Evolutionary conservation across 768 basidiomycete species (phyloP).

Genomic region (Boletus rubescentipes): DNA sequence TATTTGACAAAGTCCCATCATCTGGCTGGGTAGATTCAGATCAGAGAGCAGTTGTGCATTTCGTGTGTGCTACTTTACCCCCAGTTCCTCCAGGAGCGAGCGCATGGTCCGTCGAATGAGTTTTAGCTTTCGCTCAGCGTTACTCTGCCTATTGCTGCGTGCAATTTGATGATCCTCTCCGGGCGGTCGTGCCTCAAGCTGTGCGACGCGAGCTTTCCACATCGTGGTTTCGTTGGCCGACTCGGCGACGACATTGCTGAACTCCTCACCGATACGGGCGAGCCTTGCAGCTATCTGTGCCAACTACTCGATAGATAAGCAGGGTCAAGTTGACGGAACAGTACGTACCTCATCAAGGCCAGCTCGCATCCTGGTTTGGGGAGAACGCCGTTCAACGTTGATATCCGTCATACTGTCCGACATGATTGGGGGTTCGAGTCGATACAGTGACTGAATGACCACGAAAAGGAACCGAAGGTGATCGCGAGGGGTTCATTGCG

Average conservation of each 20-base stretch:
- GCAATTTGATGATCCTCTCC: conserved; percentile 28
- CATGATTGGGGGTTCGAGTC: conserved; percentile 1
- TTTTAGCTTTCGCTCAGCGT: conserved; percentile 29
- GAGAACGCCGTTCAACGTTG: conserved; percentile 10
- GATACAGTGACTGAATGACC: not conserved
- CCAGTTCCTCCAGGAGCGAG: conserved; percentile 43
- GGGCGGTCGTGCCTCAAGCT: conserved; percentile 36
- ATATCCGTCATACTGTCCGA: not conserved
- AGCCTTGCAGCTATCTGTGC: conserved; percentile 29
- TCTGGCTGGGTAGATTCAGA: conserved; percentile 15
- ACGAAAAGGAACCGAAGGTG: conserved; percentile 1
- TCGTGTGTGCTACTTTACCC: conserved; percentile 26
- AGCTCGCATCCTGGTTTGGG: conserved; percentile 17
- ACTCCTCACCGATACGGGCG: conserved; percentile 32
- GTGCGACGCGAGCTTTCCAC: conserved; percentile 31
- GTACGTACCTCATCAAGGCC: conserved; percentile 30
- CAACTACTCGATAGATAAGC: conserved; percentile 10
- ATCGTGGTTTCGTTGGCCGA: conserved; percentile 23
- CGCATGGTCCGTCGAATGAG: conserved; percentile 41
- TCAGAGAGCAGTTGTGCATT: not conserved
- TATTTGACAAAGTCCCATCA: conserved; percentile 13
- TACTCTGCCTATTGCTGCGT: conserved; percentile 34
- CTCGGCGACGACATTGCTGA: conserved; percentile 18
- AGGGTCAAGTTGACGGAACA: not conserved
- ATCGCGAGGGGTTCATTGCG: conserved; percentile 9